Evolutionary conservation across 768 basidiomycete species (phyloP), one percentile per base, ranked within the genome.

Genomic region (Hygrocybe punicea): DNA sequence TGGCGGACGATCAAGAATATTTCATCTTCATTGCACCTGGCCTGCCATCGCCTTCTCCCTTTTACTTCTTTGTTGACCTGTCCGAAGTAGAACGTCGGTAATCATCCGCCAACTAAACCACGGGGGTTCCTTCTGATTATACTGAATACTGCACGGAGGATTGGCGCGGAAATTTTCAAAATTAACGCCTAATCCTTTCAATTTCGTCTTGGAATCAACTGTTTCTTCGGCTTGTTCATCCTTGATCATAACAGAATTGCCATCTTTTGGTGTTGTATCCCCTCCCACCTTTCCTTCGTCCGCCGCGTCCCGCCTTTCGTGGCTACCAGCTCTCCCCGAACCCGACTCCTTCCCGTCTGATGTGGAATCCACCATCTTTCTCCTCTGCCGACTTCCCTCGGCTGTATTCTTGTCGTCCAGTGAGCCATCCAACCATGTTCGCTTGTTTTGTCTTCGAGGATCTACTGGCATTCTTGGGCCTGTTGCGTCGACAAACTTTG

Each of bases 101-200:
- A 54, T 24, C n/a, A 7, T 35, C 16, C 13, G 34, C 53, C 53
- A 54, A 39, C 53, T 54, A 3, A 42, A 16, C 53, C 39, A 44
- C 53, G 53, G 37, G 9, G 23, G 24, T 24, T 17, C 25, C 21
- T 44, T 33, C 5, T 39, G 29, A 16, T 54, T 24, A 29, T 24
- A 54, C 13, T 47, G 17, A n/a, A 5, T 17, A 47, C 7, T 47
- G 16, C 17, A 47, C 5, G 45, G 45, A 5, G 6, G 17, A 47
- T 47, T 47, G 7, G 45, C 7, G 7, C 40, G 53, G 16, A 45
- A 24, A 25, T 46, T n/a, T 17, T 40, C 25, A 21, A 54, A 29
- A 9, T 40, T 33, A 16, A 29, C 39, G 9, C 4, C 13, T 11
- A 54, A 54, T 5, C 24, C 53, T 4, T 29, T 19, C 40, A 54